Conservation (phyloP, 2,329 filamentous ascomycete species). For the Ophiostoma sp. region DNA sequence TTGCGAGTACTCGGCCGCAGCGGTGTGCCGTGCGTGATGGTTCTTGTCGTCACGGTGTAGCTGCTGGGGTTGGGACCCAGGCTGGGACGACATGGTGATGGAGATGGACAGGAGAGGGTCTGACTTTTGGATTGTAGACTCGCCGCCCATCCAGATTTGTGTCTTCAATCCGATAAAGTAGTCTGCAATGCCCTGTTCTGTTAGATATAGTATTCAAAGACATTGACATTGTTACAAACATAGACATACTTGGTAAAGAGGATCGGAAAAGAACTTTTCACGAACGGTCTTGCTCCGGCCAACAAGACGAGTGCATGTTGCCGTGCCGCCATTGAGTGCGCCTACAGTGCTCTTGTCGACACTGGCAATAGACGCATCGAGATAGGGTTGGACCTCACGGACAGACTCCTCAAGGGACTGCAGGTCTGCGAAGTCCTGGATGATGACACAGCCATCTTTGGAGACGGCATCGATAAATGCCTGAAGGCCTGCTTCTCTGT, state of each 20-base stretch:
- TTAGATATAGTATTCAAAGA: not conserved
- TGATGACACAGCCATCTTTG: slow-evolving; percentile 12
- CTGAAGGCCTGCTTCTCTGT: not conserved
- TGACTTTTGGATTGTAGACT: not conserved
- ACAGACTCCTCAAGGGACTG: not conserved
- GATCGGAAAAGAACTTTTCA: slow-evolving; percentile 10
- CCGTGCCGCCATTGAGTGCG: slow-evolving; percentile 12
- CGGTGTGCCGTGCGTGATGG: not conserved
- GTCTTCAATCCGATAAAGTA: slow-evolving; percentile 6
- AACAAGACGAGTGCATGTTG: slow-evolving; percentile 10
- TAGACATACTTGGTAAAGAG: not conserved
- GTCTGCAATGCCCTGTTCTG: slow-evolving; percentile 3
- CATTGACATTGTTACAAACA: not conserved
- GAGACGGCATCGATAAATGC: slow-evolving; percentile 2
- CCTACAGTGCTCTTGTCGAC: slow-evolving; percentile 4
- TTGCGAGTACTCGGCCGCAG: not conserved
- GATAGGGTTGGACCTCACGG: slow-evolving; percentile 7
- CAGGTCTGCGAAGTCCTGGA: slow-evolving; percentile 10
- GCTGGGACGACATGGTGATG: slow-evolving; percentile 9
- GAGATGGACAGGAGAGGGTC: slow-evolving; percentile 15
- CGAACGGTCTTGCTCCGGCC: slow-evolving; percentile 10
- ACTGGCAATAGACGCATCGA: slow-evolving; percentile 1
- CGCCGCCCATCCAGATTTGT: slow-evolving; percentile 11
- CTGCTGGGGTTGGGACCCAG: slow-evolving; percentile 4
- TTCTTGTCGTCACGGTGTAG: slow-evolving; percentile 13